Evolutionary conservation across 495 filamentous ascomycete species (phyloP).

Genomic region (Hypoxylon lenormandii): DNA sequence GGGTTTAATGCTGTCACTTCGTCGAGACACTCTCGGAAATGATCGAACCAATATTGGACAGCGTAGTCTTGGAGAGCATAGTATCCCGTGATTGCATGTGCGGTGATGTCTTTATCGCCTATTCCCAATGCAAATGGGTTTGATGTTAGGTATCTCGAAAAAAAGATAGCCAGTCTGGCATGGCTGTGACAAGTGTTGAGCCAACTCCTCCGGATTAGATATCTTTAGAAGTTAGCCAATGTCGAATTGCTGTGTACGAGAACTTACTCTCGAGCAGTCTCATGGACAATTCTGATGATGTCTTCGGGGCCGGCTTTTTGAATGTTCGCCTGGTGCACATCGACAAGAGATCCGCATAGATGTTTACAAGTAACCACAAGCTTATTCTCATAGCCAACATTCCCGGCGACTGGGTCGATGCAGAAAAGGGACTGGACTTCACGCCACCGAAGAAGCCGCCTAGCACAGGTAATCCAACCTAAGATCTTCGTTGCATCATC

Average conservation of each 20-base stretch:
- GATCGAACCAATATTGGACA: conserved; percentile 27
- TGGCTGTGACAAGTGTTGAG: not conserved
- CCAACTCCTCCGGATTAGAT: not conserved
- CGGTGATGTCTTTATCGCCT: not conserved
- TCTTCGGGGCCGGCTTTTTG: not conserved
- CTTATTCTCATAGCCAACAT: conserved; percentile 16
- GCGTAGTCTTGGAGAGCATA: conserved; percentile 26
- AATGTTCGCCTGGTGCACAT: conserved; percentile 1
- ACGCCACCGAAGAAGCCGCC: conserved; percentile 22
- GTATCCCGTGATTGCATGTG: conserved; percentile 12
- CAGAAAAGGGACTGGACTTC: conserved; percentile 30
- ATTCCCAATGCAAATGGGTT: not conserved
- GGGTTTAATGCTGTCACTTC: not conserved
- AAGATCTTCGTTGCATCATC: conserved; percentile 19
- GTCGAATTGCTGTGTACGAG: not conserved
- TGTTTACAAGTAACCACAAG: conserved; percentile 20
- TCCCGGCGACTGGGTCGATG: conserved; percentile 20
- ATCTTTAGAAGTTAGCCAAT: not conserved
- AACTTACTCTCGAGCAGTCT: conserved; percentile 10
- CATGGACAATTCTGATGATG: conserved; percentile 1
- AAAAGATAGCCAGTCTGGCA: not conserved
- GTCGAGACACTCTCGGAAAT: conserved; percentile 7
- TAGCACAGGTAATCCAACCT: conserved; percentile 22
- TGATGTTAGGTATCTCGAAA: conserved; percentile 3
- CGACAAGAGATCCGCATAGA: conserved; percentile 27